These are phyloP conservation scores for Globisporangium radiosum DNA, from an alignment of 352 stramenopile species.

Conservation along the genomic window DNA sequence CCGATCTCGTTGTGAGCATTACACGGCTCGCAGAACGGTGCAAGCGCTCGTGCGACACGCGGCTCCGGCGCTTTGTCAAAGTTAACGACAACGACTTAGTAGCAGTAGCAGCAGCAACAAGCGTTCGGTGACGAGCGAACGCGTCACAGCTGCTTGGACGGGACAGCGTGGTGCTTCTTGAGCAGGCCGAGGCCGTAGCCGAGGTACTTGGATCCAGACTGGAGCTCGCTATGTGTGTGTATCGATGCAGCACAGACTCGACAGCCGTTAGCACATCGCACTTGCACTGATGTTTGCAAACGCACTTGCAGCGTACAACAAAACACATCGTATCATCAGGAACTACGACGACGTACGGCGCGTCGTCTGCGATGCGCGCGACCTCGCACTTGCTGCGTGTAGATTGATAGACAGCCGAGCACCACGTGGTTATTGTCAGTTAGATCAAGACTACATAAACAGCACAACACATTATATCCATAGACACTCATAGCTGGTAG, in stretches of 20 bases:
- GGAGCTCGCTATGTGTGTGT: constrained; percentile 23
- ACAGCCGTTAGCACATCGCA: no score
- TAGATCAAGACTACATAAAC: background rate
- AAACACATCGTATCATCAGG: no score
- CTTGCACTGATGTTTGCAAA: no score
- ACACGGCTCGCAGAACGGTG: constrained; percentile 37
- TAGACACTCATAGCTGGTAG: background rate
- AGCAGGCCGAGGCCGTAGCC: constrained; percentile 66
- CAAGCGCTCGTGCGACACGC: constrained; percentile 18
- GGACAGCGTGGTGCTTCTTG: constrained; percentile 68
- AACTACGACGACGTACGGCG: background rate
- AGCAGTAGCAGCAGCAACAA: background rate
- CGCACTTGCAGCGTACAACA: no score
- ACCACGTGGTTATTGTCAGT: background rate
- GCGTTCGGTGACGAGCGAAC: no score
- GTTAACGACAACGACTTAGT: background rate
- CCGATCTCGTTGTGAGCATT: constrained; percentile 48
- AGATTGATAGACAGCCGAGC: background rate
- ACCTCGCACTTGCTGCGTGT: constrained; percentile 4
- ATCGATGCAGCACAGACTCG: no score
- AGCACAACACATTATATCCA: background rate
- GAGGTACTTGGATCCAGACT: constrained; percentile 63
- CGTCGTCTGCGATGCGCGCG: constrained; percentile 7
- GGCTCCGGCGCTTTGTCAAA: constrained; percentile 11
- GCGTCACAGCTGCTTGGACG: constrained; percentile 23